Evolutionary conservation across 306 rosid genomes (phyloP), one percentile per base, ranked within the genome.

Genomic region (Glycyrrhiza uralensis): DNA sequence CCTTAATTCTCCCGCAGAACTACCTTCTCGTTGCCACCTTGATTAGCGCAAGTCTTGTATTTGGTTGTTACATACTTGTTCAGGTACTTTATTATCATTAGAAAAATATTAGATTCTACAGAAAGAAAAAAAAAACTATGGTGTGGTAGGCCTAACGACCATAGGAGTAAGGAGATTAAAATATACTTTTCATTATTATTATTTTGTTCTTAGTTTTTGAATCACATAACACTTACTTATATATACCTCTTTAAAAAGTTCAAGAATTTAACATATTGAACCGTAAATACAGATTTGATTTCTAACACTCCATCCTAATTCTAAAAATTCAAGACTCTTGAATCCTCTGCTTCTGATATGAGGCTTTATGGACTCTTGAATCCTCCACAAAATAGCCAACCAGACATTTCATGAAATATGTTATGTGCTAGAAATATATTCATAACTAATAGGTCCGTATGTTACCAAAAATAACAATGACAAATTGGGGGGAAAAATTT

Each of bases 1-100:
- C 18, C 13, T 26, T 44, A n/a, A 19, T 44, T 66, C 36, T 56
- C 17, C 2, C 67, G 75, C 80, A 76, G 80, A 66, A 76, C 3
- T 56, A 66, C 14, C 80, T 76, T 67, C 75, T 76, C 24, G 23
- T 76, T n/a, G 80, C 80, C 8, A 76, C 75, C 57, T 66, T 76
- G 80, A 46, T 76, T 14, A 76, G 75, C 49, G 72, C 69, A 17
- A 76, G 80, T 56, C 80, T 76, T 45, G 80, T 76, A 32, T 76
- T 76, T 56, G 80, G 69, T 32, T 76, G 80, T 32, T 76, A 56
- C 56, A 71, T 67, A 45, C 72, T 66, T 32, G 36, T 65, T 56
- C 52, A 66, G 80, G 80, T 76, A 56, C 30, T 76, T 55, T 13
- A 29, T 24, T 17, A 23, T 6, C 44, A 41, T 15, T 47, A 61